Base-by-base conservation (phyloP, 768 basidiomycete species). In the Pleurotus giganteus region DNA sequence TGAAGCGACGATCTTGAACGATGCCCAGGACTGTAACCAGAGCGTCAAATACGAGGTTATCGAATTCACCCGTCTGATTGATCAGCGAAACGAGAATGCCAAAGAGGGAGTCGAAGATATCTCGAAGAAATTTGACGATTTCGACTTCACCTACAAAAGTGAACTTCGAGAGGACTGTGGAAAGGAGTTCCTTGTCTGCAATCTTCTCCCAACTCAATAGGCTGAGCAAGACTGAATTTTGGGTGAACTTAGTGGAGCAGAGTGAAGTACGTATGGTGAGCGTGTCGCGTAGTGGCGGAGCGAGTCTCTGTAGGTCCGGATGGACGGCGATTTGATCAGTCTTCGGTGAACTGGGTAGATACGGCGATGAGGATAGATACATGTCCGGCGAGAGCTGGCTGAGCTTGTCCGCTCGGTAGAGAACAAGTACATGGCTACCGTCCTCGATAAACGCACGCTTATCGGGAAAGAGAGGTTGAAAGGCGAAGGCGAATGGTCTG, bases 111-210 rank as follows among this genome's bases (percentile, higher is more conserved):
- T 98, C 93, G 65, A 98, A 94, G 58, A 95, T 91, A 64, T 92
- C 85, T 23, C 89, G 83, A 17, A 94, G 77, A 68, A 94, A 95
- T 68, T 94, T 95, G 68, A 95, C 89, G 31, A 95, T 93, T 71
- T 98, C 95, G 15, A 91, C 88, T 69, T 98, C 95, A 7, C 90
- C 88, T 15, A 94, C 94, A 66, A 94, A 98, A 2, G 88, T 87
- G 68, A 98, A 93, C 69, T 91, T 86, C 58, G 80, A 78, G 51
- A 98, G 81, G 11, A 91, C 82, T 0, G 84, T 80, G 3, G 85
- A 76, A 15, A 98, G 78, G 9, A 82, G 66, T 7, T 87, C 85
- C 54, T 81, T 79, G 55, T 89, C 84, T 1, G 67, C 62, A 11
- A 92, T 72, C 46, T 78, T 77, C 64, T 91, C 85, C 95, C 94